Evolutionary conservation across 2,329 filamentous ascomycete species (phyloP), one percentile per base, ranked within the genome.

Genomic region (Didymosphaeria variabile): DNA sequence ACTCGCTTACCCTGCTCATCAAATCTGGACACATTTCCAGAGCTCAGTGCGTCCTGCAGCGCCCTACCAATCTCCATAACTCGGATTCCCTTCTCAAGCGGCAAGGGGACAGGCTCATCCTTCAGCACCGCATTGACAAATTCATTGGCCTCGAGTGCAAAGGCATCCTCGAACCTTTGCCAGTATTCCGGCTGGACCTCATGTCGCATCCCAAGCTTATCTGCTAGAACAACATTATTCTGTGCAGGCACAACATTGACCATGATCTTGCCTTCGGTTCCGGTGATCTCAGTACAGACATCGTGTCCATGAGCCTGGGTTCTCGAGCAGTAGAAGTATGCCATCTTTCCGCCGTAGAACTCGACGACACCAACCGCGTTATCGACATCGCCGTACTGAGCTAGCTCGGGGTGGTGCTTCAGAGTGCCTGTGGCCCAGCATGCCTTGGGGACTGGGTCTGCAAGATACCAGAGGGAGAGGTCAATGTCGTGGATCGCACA

Each of bases 31-130:
- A 85, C 86, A 68, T 81, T 76, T 7, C 82, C 84, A 0, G 78
- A 79, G 57, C 83, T 80, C 77, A 88, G 72, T 19, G 79, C 79
- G 71, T 87, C 83, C 71, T 88, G 85, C 60, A 88, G 1, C 84
- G 53, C 85, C 56, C 68, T 62, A 3, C 67, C 74, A 60, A 79
- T 78, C 60, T 69, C 62, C 67, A 75, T 69, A 26, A 68, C 70
- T 60, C 62, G 70, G 29, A 72, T 59, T 19, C 61, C 74, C 26
- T 55, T 62, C 42, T 70, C 68, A 52, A 78, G 61, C 31, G 60
- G 57, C 47, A 77, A 42, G 1, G 77, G 76, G 21, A 78, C 65
- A 9, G 68, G 62, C 49, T 55, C 71, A 47, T 77, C 66, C 12
- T 75, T 58, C 10, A 77, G 51, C 15, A 75, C 63, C 8, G 64